These are phyloP conservation scores for Pyrenopolyporus hunteri DNA, from an alignment of 495 filamentous ascomycete species.

Conservation along the genomic window DNA sequence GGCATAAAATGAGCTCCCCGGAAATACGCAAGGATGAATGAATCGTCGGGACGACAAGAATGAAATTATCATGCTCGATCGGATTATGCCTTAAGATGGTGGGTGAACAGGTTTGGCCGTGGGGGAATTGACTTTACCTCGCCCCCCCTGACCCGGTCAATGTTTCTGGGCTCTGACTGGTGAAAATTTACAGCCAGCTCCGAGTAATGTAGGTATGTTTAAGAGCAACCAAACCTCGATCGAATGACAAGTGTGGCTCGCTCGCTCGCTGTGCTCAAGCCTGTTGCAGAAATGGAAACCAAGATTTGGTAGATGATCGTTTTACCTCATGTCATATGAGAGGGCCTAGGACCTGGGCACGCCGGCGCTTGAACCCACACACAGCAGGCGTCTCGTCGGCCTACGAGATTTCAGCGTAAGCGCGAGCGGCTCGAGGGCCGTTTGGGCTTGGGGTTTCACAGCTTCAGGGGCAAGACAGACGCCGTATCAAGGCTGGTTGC, in stretches of 20 bases:
- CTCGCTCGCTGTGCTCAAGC: constrained; percentile 6
- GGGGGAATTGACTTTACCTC: constrained; percentile 7
- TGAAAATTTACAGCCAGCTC: not conserved
- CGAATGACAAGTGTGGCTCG: too few relatives aligned
- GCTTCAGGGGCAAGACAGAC: constrained; percentile 24
- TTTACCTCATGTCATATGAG: constrained; percentile 8
- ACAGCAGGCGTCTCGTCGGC: constrained; percentile 16
- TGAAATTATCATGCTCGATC: constrained; percentile 37
- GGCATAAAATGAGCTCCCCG: constrained; percentile 19
- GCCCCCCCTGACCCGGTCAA: constrained; percentile 10
- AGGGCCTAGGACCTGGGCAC: not conserved
- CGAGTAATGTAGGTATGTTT: not conserved
- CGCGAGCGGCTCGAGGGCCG: constrained; percentile 29
- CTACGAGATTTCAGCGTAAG: constrained; percentile 21
- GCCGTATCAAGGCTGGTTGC: constrained; percentile 28
- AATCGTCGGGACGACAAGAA: constrained; percentile 28
- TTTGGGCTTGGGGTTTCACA: constrained; percentile 7
- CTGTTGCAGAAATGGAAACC: constrained; percentile 13
- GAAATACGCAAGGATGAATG: constrained; percentile 19
- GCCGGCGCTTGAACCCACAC: constrained; percentile 21
- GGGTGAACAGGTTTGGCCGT: constrained; percentile 19
- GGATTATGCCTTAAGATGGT: constrained; percentile 38
- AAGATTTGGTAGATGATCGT: constrained; percentile 4
- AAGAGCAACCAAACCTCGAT: too few relatives aligned
- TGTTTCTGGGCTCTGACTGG: constrained; percentile 14